Evolutionary conservation across 371 early-diverging fungal species (phyloP).

Genomic region (Lichtheimia corymbifera): DNA sequence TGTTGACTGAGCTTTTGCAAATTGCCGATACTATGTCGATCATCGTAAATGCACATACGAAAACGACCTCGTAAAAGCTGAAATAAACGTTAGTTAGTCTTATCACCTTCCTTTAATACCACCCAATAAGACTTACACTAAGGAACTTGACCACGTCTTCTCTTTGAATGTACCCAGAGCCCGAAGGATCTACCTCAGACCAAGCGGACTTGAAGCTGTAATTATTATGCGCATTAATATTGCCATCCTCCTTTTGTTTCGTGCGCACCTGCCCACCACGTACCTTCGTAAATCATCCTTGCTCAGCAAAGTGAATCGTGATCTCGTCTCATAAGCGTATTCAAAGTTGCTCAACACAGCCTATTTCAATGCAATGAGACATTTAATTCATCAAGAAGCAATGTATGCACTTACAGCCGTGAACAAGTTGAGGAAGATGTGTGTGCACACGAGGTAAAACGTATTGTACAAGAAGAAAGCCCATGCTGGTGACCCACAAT

Average conservation of each 20-base stretch:
- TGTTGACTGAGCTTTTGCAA: conserved; percentile 26
- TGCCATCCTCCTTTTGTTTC: background rate
- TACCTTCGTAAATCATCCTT: conserved; percentile 58
- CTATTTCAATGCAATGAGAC: conserved; percentile 11
- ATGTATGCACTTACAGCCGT: conserved; percentile 48
- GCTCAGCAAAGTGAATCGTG: conserved; percentile 54
- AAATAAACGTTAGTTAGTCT: background rate
- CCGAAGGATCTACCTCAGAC: conserved; percentile 58
- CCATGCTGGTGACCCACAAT: conserved; percentile 60
- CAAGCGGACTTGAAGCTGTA: conserved; percentile 56
- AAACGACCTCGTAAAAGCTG: conserved; percentile 48
- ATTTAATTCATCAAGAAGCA: background rate
- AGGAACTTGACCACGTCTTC: conserved; percentile 49
- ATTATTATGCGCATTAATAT: background rate
- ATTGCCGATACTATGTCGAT: conserved; percentile 28
- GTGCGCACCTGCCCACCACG: background rate
- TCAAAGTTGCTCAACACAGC: conserved; percentile 64
- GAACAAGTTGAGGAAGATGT: conserved; percentile 62
- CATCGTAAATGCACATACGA: conserved; percentile 48
- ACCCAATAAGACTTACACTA: conserved; percentile 11
- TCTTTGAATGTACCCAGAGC: conserved; percentile 55
- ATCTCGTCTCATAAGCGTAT: conserved; percentile 57
- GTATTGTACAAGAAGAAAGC: conserved; percentile 54
- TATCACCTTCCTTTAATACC: background rate
- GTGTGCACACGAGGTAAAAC: conserved; percentile 60